Conservation (phyloP, 495 filamentous ascomycete species). For the Haplographium delicatum region DNA sequence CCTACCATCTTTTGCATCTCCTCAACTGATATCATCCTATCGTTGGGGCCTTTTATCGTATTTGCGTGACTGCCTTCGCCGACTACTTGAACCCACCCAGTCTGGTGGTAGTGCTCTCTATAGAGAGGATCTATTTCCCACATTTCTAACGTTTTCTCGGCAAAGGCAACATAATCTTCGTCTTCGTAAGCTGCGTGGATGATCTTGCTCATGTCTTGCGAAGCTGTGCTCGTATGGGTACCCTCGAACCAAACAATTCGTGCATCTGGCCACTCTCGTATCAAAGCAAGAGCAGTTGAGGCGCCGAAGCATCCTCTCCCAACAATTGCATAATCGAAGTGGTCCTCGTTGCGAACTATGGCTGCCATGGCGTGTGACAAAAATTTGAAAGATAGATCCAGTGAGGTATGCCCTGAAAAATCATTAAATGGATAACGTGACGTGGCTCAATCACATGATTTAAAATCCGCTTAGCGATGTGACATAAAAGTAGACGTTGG, state of each 20-base stretch:
- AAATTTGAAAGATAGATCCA: neutral
- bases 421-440: neutral
- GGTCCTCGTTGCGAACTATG: constrained; percentile 1
- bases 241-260: constrained; percentile 8
- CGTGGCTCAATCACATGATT: constrained; percentile 4
- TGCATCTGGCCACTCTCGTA: neutral
- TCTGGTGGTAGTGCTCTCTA: constrained; percentile 1
- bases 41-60: neutral
- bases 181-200: neutral
- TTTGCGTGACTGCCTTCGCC: constrained; percentile 4
- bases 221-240: neutral
- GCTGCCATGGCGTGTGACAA: constrained; percentile 1
- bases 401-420: neutral
- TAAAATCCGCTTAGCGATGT: too few species aligned
- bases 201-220: neutral
- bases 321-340: constrained; percentile 6
- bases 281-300: neutral
- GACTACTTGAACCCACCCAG: constrained; percentile 2
- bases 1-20: constrained; percentile 1
- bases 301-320: neutral
- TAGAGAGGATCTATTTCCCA: neutral
- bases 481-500: too few species aligned
- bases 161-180: constrained; percentile 3
- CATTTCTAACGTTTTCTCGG: constrained; percentile 4
- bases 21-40: constrained; percentile 1